Conservation (phyloP, 2,329 filamentous ascomycete genomes). For the Helminthosporium solani region DNA sequence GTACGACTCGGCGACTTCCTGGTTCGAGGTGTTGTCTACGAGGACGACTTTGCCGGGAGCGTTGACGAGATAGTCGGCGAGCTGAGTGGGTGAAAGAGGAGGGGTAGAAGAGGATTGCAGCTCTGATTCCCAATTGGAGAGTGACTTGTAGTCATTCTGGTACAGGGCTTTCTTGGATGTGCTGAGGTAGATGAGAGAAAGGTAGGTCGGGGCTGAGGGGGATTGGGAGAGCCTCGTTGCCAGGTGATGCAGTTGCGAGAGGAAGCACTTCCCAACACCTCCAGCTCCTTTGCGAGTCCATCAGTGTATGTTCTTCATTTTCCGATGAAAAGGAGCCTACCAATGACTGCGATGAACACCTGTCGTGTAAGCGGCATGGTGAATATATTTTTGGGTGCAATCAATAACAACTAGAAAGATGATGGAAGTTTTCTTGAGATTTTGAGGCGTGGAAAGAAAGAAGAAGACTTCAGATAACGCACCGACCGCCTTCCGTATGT, state of each 20-base stretch:
- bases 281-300: conserved; percentile 69
- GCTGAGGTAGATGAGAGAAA: conserved; percentile 80
- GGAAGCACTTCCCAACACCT: conserved; percentile 89
- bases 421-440: not conserved
- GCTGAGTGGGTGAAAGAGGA: conserved; percentile 66
- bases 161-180: conserved; percentile 83
- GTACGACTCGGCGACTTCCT: conserved; percentile 80
- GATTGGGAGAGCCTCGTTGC: conserved; percentile 57
- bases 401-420: conserved; percentile 6
- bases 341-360: conserved; percentile 52
- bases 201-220: conserved; percentile 61
- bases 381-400: conserved; percentile 11
- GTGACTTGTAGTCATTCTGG: conserved; percentile 68
- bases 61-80: conserved; percentile 74
- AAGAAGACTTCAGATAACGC: not conserved
- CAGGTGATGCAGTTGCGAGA: conserved; percentile 73
- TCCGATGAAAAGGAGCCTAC: conserved; percentile 19
- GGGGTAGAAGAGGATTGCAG: conserved; percentile 65
- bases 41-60: conserved; percentile 79
- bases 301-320: conserved; percentile 2
- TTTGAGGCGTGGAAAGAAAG: not conserved
- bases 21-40: conserved; percentile 94
- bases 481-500: not conserved
- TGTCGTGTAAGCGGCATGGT: conserved; percentile 47
- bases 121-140: conserved; percentile 60